Conservation (phyloP, 805 yeast genomes). For the Yueomyces sinensis region DNA sequence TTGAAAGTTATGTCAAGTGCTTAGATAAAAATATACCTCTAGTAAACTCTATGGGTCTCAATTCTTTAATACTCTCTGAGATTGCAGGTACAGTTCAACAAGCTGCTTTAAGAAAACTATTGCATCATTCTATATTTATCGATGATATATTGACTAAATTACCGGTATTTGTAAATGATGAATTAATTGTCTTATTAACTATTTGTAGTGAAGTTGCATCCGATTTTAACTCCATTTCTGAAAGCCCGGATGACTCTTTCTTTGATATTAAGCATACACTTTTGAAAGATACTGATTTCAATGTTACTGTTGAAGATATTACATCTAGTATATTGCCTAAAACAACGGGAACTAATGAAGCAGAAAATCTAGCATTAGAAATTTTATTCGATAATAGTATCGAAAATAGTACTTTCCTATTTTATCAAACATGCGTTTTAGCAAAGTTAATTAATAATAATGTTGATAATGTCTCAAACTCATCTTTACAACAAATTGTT, state of each 20-base stretch:
- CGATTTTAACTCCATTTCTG: conserved; percentile 27
- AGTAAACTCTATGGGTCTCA: conserved; percentile 34
- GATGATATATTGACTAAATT: conserved; percentile 7
- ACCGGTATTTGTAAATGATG: conserved; percentile 5
- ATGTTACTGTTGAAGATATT: background rate
- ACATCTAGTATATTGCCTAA: conserved; percentile 1
- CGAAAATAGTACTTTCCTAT: conserved; percentile 3
- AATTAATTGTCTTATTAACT: conserved; percentile 17
- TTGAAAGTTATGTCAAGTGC: conserved; percentile 18
- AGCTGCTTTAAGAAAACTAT: conserved; percentile 5
- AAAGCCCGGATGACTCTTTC: conserved; percentile 9
- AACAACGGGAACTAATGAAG: background rate
- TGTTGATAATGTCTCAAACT: conserved; percentile 18
- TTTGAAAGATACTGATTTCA: conserved; percentile 5
- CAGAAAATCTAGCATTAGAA: background rate
- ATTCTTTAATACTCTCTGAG: conserved; percentile 20
- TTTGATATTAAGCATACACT: conserved; percentile 10
- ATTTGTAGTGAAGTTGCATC: conserved; percentile 25
- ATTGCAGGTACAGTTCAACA: conserved; percentile 6
- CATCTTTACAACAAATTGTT: conserved; percentile 14
- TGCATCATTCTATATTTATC: conserved; percentile 19
- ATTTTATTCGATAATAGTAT: background rate
- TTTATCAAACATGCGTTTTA: conserved; percentile 27
- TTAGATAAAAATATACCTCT: conserved; percentile 29
- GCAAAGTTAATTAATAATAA: conserved; percentile 20